These are phyloP conservation scores for Claviceps pazoutovae DNA, from an alignment of 2,329 filamentous ascomycete genomes.

Conservation along the genomic window DNA sequence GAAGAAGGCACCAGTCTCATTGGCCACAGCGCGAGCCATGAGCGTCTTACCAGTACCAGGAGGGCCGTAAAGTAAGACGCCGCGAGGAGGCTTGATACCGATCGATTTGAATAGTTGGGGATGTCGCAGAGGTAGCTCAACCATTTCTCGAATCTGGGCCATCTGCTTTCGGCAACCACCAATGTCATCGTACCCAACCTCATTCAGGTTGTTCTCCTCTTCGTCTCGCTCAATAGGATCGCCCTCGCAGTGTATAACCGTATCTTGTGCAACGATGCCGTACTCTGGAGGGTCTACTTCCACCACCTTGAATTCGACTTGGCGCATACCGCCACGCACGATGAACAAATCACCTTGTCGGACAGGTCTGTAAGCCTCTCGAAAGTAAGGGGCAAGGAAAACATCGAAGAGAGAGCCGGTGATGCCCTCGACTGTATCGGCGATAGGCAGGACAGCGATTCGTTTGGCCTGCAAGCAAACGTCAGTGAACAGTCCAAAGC, in stretches of 20 bases:
- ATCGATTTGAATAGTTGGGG: constrained; percentile 99
- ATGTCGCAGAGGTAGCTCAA: constrained; percentile 90
- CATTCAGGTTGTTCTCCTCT: constrained; percentile 97
- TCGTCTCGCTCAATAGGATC: constrained; percentile 81
- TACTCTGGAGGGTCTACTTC: constrained; percentile 98
- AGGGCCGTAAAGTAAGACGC: constrained; percentile 91
- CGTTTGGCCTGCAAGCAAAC: constrained; percentile 65
- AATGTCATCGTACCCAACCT: constrained; percentile 98
- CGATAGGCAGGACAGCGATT: constrained; percentile 94
- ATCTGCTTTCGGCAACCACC: constrained; percentile 99
- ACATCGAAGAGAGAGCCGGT: constrained; percentile 98
- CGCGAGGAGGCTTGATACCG: constrained; percentile 97
- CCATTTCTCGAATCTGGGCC: constrained; percentile 97
- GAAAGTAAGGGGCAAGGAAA: constrained; percentile 98
- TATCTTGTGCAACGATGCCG: constrained; percentile 96
- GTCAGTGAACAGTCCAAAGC: constrained; percentile 5
- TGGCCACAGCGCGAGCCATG: constrained; percentile 96
- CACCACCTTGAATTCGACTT: constrained; percentile 99
- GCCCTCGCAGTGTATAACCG: constrained; percentile 96
- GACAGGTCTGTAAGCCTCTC: constrained; percentile 93
- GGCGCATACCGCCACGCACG: constrained; percentile 92
- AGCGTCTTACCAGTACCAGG: constrained; percentile 98
- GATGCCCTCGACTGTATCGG: constrained; percentile 93
- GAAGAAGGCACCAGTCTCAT: constrained; percentile 98
- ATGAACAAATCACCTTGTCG: constrained; percentile 97